phyloP scores from a whole-genome alignment of 2,329 filamentous ascomycete species.

The Hypoxylon sp. region DNA sequence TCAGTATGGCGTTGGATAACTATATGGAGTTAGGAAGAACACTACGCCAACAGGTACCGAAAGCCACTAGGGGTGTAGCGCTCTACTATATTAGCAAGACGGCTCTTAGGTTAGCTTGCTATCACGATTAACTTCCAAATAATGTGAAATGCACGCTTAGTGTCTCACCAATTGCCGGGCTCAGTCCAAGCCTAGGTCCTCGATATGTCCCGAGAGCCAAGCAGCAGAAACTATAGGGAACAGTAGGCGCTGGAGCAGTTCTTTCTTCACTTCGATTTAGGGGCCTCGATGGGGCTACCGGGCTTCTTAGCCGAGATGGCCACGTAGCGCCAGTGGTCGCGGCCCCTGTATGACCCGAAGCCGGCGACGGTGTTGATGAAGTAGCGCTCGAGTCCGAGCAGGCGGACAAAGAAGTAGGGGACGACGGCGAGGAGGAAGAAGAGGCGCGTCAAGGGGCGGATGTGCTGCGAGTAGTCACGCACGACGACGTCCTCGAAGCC shows the following conservation, averaged over 20 bases:
- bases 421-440: slow-evolving; percentile 57
- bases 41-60: not conserved
- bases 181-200: not conserved
- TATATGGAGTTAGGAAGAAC: not conserved
- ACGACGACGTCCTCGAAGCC: slow-evolving; percentile 56
- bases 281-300: slow-evolving; percentile 27
- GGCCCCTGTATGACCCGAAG: slow-evolving; percentile 47
- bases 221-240: not conserved
- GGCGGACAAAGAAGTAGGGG: slow-evolving; percentile 54
- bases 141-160: not conserved
- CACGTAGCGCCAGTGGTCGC: slow-evolving; percentile 47
- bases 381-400: slow-evolving; percentile 53
- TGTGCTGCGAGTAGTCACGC: slow-evolving; percentile 55
- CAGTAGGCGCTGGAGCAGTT: not conserved
- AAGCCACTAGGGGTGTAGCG: not conserved
- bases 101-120: not conserved
- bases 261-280: slow-evolving; percentile 27
- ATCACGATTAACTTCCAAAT: not conserved
- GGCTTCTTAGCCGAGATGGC: slow-evolving; percentile 50
- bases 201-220: not conserved
- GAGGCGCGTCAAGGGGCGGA: slow-evolving; percentile 56
- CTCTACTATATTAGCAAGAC: not conserved
- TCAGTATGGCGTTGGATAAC: not conserved
- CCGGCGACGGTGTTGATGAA: slow-evolving; percentile 60
- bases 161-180: not conserved